Evolutionary conservation across 2,329 filamentous ascomycete species (phyloP), one percentile per base, ranked within the genome.

Genomic region (Aspergillus texensis): DNA sequence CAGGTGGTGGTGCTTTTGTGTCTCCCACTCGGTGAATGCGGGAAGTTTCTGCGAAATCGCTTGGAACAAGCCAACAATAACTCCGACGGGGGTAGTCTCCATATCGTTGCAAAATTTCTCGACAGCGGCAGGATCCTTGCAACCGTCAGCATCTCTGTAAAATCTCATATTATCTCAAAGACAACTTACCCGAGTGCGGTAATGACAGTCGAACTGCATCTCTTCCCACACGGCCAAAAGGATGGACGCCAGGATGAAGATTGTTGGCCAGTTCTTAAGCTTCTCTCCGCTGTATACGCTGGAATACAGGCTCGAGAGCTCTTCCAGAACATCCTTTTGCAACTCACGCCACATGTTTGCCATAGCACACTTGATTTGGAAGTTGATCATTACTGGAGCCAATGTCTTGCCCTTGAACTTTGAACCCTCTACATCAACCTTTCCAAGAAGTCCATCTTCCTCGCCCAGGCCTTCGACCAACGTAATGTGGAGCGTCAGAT

Each of bases 181-280:
- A 19, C 12, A 21, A 66, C 77, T 72, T 69, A 80, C 78, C 5
- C 92, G 93, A 4, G 96, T 90, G 58, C 94, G 91, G 85, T 97
- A 98, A 81, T 97, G 92, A 85, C 92, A 96, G 81, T 98, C 94
- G 75, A 97, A 98, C 79, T 98, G 94, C 89, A 98, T 97, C 85
- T 97, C 91, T 79, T 98, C 94, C 94, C 94, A 98, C 24, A 98
- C 93, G 12, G 92, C 92, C 55, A 98, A 85, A 39, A 98, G 87
- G 67, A 98, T 95, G 5, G 92, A 94, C 11, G 94, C 94, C 61
- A 97, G 85, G 87, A 98, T 96, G 85, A 97, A 98, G 77, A 98
- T 98, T 56, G 94, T 97, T 2, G 94, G 94, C 94, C 94, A 98
- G 83, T 97, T 96, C 88, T 97, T 97, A 71, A 97, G 88, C 80